These are phyloP conservation scores for fission yeast (Schizosaccharomyces pombe) DNA, from an alignment of 805 yeast species.

Conservation along the genomic window ASM294v3 CU329670.1:2446001-2446500, in stretches of 20 bases:
- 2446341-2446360: background rate
- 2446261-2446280: background rate
- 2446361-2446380: background rate
- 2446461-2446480: background rate
- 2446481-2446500: background rate
- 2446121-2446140: background rate
- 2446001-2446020: background rate
- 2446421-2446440: background rate
- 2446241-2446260: background rate
- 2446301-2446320: background rate
- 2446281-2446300: background rate
- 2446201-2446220: background rate
- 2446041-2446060: background rate
- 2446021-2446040: background rate
- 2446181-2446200: background rate
- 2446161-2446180: background rate
- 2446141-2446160: background rate
- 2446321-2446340: background rate
- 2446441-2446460: background rate
- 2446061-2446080: background rate
- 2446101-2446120: background rate
- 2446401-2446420: background rate
- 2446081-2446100: background rate
- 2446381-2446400: background rate
- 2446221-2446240: background rate